phyloP scores from a whole-genome alignment of 352 stramenopile species.

The Thalassiosira exigua region DNA sequence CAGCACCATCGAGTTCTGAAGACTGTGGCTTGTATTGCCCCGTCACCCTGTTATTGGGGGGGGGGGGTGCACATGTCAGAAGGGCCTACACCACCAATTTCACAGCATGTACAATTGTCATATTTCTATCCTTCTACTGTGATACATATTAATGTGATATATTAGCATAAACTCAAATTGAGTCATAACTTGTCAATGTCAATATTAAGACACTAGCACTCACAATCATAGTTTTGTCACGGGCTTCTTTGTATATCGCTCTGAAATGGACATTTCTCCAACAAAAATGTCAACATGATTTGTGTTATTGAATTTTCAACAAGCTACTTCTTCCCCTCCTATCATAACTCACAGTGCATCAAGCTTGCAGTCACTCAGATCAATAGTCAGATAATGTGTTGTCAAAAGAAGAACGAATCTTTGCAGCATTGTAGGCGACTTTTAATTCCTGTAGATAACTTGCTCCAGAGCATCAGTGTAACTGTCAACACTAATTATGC shows the following conservation, averaged over 20 bases:
- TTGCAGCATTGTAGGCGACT: constrained; percentile 40
- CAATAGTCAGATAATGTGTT: constrained; percentile 47
- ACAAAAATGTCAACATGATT: constrained; percentile 30
- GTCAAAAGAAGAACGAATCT: constrained; percentile 37
- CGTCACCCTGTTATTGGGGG: neutral
- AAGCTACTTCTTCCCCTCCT: constrained; percentile 41
- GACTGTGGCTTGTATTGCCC: no score
- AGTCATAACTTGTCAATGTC: constrained; percentile 30
- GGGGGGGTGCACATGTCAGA: constrained; percentile 19
- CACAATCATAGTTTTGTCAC: no score
- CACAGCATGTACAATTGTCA: constrained; percentile 41
- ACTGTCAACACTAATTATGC: constrained; percentile 59
- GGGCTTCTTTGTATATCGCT: constrained; percentile 34
- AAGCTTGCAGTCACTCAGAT: constrained; percentile 40
- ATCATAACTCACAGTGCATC: constrained; percentile 35
- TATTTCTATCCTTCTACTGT: constrained; percentile 43
- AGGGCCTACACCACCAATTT: constrained; percentile 13
- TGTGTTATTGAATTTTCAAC: constrained; percentile 35
- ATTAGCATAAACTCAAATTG: constrained; percentile 2
- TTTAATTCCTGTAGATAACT: constrained; percentile 27
- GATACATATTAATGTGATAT: neutral
- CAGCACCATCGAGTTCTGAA: no score
- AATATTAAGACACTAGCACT: no score
- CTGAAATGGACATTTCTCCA: constrained; percentile 34
- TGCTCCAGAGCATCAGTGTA: constrained; percentile 45